Base-by-base conservation (phyloP, 2,329 filamentous ascomycete species). In the Pyricularia pennisetigena region DNA sequence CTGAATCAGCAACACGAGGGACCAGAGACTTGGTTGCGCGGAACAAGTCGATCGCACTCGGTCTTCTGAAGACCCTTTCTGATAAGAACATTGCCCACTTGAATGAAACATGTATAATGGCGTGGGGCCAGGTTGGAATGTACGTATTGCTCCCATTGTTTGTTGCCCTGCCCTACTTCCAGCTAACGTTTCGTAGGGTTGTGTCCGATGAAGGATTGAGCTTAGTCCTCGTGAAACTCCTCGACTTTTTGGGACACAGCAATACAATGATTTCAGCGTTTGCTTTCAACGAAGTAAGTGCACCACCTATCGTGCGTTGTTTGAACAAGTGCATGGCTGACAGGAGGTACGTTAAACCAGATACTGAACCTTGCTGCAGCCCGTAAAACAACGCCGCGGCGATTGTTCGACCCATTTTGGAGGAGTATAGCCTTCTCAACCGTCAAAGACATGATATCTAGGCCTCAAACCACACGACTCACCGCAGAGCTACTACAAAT, bases 341-440 rank as follows among this genome's bases (percentile, higher is more conserved):
- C 67, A 68, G 54, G 70, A 16, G 26, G 41, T 1, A 28, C 57
- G 8, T 24, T 20, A 14, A n/a, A 14, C 2, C 49, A 80, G 78
- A 81, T 97, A 57, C 82, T 90, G 24, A 88, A 88, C 70, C 82
- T 98, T 65, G 90, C 93, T 1, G 85, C 89, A 67, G 81, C 83
- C 65, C 85, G 88, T 59, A 82, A 83, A 3, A 82, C 86, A 54
- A 89, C 87, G 1, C 85, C 89, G 1, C 83, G 85, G 30, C 86
- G 88, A 20, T 81, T 99, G 0, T 89, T 98, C 68, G 88, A 89
- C 68, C 93, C 94, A 0, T 98, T 93, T 76, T 98, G 94, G 94
- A 87, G 88, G 71, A 94, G 86, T 32, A 82, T 99, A 63, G 94
- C 93, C 0, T 90, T 94, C 69, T 86, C 89, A 66, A 89, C 92